Conservation (phyloP, 2,329 filamentous ascomycete species). For the Diaporthe sp. region DNA sequence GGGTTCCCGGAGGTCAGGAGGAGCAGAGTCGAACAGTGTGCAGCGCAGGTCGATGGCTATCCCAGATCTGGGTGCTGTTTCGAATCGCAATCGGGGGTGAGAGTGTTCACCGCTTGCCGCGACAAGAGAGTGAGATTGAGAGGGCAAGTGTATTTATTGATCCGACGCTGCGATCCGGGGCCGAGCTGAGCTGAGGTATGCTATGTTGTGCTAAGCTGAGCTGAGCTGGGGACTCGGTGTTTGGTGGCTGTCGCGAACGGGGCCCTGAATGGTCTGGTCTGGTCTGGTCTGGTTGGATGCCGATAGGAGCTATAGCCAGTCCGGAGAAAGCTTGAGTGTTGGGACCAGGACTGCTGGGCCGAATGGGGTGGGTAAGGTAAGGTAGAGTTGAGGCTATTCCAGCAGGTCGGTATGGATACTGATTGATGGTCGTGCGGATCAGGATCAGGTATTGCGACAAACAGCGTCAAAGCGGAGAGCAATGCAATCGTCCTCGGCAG, state of each 20-base stretch:
- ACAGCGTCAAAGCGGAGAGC: constrained; percentile 31
- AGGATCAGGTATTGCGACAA: constrained; percentile 24
- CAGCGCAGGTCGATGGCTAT: background rate
- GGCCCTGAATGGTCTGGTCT: constrained; percentile 11
- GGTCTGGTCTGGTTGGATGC: background rate
- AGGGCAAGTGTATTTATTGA: background rate
- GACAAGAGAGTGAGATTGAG: background rate
- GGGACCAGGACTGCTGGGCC: background rate
- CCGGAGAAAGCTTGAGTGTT: constrained; percentile 1
- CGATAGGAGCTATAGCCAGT: constrained; percentile 20
- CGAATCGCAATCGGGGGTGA: background rate
- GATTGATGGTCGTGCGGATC: constrained; percentile 27
- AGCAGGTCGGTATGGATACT: constrained; percentile 20
- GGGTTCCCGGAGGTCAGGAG: background rate
- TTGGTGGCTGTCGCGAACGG: constrained; percentile 12
- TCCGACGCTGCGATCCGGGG: constrained; percentile 3
- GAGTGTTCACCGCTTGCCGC: constrained; percentile 17
- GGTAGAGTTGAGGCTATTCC: constrained; percentile 33
- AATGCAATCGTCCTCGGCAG: constrained; percentile 5
- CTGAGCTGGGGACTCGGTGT: constrained; percentile 5
- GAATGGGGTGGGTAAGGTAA: constrained; percentile 10
- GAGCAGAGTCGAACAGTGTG: constrained; percentile 9
- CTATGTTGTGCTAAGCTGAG: background rate
- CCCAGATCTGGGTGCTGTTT: background rate
- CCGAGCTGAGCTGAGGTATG: constrained; percentile 7